Evolutionary conservation across 768 basidiomycete species (phyloP).

Genomic region (Lactarius pseudohatsudake): DNA sequence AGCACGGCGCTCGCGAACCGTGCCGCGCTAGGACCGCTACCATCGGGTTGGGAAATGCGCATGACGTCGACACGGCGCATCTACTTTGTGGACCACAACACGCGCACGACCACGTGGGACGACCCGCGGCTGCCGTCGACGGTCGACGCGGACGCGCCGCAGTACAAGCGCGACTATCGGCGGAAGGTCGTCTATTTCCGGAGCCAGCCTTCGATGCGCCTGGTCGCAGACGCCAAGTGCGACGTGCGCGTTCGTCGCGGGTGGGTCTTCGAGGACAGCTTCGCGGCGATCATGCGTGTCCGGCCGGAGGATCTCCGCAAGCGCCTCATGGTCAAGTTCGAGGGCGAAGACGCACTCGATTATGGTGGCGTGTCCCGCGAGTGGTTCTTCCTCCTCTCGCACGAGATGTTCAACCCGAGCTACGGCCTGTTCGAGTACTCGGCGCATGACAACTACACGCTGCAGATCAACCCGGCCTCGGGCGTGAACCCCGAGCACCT

Average conservation of each 20-base stretch:
- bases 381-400: slow-evolving; percentile 85
- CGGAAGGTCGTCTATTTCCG: slow-evolving; percentile 92
- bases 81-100: slow-evolving; percentile 93
- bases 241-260: slow-evolving; percentile 81
- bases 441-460: slow-evolving; percentile 74
- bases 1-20: slow-evolving; percentile 39
- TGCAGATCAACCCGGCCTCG: slow-evolving; percentile 77
- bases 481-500: slow-evolving; percentile 75
- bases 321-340: slow-evolving; percentile 71
- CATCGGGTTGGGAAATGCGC: slow-evolving; percentile 95
- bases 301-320: slow-evolving; percentile 70
- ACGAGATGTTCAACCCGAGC: slow-evolving; percentile 79
- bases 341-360: slow-evolving; percentile 78
- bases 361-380: slow-evolving; percentile 81
- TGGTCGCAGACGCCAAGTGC: slow-evolving; percentile 70
- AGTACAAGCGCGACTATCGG: slow-evolving; percentile 92
- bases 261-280: slow-evolving; percentile 85
- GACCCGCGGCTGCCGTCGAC: slow-evolving; percentile 84
- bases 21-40: slow-evolving; percentile 66
- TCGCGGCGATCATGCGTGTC: slow-evolving; percentile 78
- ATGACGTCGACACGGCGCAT: slow-evolving; percentile 80
- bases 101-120: slow-evolving; percentile 89
- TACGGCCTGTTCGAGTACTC: slow-evolving; percentile 85
- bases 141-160: slow-evolving; percentile 86
- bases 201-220: slow-evolving; percentile 81